These are phyloP conservation scores for Actinomortierella ambigua DNA, from an alignment of 371 early-diverging fungal genomes.

Conservation along the genomic window DNA sequence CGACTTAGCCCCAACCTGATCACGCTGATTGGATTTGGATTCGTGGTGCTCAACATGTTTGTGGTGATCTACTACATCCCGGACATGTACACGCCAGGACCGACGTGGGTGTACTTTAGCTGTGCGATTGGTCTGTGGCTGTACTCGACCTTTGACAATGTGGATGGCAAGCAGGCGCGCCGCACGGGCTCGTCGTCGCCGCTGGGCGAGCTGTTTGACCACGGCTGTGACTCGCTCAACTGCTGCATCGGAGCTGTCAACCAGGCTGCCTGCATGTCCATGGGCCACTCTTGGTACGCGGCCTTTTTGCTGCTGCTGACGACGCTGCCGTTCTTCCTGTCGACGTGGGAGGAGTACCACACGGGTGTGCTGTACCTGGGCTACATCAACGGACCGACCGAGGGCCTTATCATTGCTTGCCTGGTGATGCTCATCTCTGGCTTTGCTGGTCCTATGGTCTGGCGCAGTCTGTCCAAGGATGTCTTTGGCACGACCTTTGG, in stretches of 20 bases:
- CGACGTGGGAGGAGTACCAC: slow-evolving; percentile 96
- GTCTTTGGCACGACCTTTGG: slow-evolving; percentile 41
- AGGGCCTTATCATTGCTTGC: slow-evolving; percentile 87
- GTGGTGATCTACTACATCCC: slow-evolving; percentile 71
- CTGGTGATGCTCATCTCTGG: slow-evolving; percentile 75
- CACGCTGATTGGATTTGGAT: slow-evolving; percentile 92
- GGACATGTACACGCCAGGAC: slow-evolving; percentile 75
- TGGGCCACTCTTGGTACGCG: slow-evolving; percentile 76
- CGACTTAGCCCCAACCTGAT: slow-evolving; percentile 92
- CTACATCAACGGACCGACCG: slow-evolving; percentile 94
- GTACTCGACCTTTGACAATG: slow-evolving; percentile 96
- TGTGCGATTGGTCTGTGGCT: slow-evolving; percentile 90
- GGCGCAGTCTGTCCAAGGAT: slow-evolving; percentile 29
- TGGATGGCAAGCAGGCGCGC: slow-evolving; percentile 99
- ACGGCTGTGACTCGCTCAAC: slow-evolving; percentile 93
- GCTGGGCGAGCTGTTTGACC: slow-evolving; percentile 94
- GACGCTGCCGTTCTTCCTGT: slow-evolving; percentile 86
- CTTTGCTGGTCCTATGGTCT: slow-evolving; percentile 49
- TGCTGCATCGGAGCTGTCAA: slow-evolving; percentile 83
- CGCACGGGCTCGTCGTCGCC: slow-evolving; percentile 93
- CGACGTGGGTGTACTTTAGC: slow-evolving; percentile 88
- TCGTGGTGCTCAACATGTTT: slow-evolving; percentile 80
- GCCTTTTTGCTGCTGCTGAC: slow-evolving; percentile 70
- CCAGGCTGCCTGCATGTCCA: slow-evolving; percentile 82
- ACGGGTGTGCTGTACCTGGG: slow-evolving; percentile 92